Evolutionary conservation across 257 asterid species (phyloP).

Genomic region (Salvia splendens): DNA sequence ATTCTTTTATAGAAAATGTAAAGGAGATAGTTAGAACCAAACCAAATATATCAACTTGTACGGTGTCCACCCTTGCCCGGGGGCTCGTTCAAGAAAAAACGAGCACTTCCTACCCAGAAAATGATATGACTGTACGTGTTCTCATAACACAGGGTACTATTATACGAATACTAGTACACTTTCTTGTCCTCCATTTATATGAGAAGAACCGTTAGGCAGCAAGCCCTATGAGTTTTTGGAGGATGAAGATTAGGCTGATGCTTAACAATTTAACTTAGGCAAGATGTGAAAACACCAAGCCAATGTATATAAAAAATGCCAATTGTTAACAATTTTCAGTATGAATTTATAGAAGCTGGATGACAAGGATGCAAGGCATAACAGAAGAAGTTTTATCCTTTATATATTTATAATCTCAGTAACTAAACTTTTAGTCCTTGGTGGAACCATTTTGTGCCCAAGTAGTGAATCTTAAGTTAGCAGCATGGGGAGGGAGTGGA

Average conservation of each 20-base stretch:
- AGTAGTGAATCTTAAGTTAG: too few relatives aligned
- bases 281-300: background rate
- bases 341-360: background rate
- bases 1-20: slow-evolving; percentile 6
- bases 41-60: background rate
- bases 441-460: too few relatives aligned
- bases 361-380: background rate
- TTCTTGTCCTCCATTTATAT: too few relatives aligned
- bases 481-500: background rate
- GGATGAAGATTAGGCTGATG: too few relatives aligned
- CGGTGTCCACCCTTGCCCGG: background rate
- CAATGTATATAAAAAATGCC: background rate
- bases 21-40: background rate
- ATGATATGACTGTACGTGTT: background rate
- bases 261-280: too few relatives aligned
- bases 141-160: slow-evolving; percentile 1
- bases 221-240: too few relatives aligned
- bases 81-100: background rate
- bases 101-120: background rate
- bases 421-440: too few relatives aligned
- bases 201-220: too few relatives aligned
- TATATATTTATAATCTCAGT: too few relatives aligned
- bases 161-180: background rate
- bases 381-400: too few relatives aligned
- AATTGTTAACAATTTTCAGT: background rate